phyloP scores from a whole-genome alignment of 495 filamentous ascomycete species.

The Darksidea phi region DNA sequence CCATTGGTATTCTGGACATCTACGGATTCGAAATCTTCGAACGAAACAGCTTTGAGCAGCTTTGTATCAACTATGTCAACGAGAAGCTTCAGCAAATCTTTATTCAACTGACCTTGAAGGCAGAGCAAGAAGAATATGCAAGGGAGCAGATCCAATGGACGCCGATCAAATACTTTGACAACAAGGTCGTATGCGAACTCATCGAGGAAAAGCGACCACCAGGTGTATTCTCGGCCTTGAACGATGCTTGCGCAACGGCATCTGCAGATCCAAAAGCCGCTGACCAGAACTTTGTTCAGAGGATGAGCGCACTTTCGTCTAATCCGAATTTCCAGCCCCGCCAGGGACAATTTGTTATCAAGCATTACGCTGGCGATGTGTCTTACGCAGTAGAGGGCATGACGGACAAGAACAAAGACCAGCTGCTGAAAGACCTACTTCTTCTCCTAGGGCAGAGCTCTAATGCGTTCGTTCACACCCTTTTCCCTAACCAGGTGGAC shows the following conservation, averaged over 20 bases:
- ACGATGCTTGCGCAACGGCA: conserved; percentile 95
- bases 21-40: conserved; percentile 99
- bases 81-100: conserved; percentile 99
- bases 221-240: conserved; percentile 92
- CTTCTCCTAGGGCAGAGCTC: conserved; percentile 80
- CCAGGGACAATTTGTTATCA: conserved; percentile 96
- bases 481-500: conserved; percentile 94
- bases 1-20: conserved; percentile 97
- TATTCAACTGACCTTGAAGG: conserved; percentile 94
- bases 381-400: conserved; percentile 93
- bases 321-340: conserved; percentile 90
- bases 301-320: conserved; percentile 79
- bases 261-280: conserved; percentile 92
- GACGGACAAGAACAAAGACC: conserved; percentile 99
- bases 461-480: conserved; percentile 77
- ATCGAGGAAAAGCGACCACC: conserved; percentile 91
- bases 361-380: conserved; percentile 98
- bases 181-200: conserved; percentile 96
- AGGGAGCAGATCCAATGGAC: conserved; percentile 98
- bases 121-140: conserved; percentile 97
- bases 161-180: conserved; percentile 99
- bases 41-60: conserved; percentile 97
- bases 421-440: conserved; percentile 88
- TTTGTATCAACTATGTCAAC: conserved; percentile 99
- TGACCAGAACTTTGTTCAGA: conserved; percentile 91